Base-by-base conservation (phyloP, 225 moss, liverwort and hornwort genomes). In the Marchantia polymorpha region DNA sequence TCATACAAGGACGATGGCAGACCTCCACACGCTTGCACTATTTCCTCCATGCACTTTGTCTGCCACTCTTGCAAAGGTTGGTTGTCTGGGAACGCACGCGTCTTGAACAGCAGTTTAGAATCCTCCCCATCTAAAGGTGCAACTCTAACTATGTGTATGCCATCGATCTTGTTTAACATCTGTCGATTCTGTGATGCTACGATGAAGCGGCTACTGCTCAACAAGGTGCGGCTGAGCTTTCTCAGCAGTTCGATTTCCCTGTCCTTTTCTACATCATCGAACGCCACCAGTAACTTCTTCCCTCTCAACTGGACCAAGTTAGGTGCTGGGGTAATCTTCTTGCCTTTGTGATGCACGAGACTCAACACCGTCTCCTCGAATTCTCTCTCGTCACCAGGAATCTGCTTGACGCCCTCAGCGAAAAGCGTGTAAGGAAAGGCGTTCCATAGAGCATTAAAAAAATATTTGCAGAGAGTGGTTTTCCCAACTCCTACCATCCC, bases 401-500 rank as follows among this genome's bases (percentile, higher is more conserved):
- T 49, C 4, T 17, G 39, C 39, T 49, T 70, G 7, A 48, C 22
- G 16, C 22, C 22, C 20, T 70, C 70, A 49, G 22, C 20, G 22
- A 70, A 70, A 16, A 70, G 70, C 49, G 48, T 70, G 48, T 70
- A 70, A 19, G 48, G 20, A 70, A 70, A 70, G 8, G 22, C 8
- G 3, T 20, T 48, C 0, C 49, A 49, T 22, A 39, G 7, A 20
- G 5, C 8, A 70, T 70, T 70, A 22, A 70, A 70, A 48, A 19
- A 8, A 0, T 15, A 48, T 10, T 49, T 70, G 14, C 48, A 70
- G 1, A 70, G 15, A 11, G 49, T 49, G 6, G 70, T 70, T n/a
- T 70, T 70, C 20, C 70, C 70, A 17, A 70, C 49, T 70, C 70
- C 70, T 6, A 47, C 70, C 70, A 49, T 70, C 1, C 70, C 70